These are phyloP conservation scores for Venturia aucupariae DNA, from an alignment of 2,329 filamentous ascomycete genomes.

Conservation along the genomic window DNA sequence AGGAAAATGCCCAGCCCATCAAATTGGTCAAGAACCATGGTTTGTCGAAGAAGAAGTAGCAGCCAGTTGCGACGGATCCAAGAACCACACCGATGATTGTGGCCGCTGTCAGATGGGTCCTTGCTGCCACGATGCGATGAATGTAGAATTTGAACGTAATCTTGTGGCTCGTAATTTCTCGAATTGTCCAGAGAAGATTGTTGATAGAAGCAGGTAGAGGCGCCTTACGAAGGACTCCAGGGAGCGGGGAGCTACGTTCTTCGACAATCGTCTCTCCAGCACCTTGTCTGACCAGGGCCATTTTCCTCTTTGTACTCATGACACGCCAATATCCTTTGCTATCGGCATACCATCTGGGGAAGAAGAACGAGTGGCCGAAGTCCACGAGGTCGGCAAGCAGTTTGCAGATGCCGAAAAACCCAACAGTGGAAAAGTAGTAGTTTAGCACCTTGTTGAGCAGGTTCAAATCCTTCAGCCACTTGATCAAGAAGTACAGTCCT, in stretches of 20 bases:
- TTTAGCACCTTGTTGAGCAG: constrained; percentile 76
- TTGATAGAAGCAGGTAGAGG: constrained; percentile 32
- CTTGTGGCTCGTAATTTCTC: constrained; percentile 40
- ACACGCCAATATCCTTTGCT: constrained; percentile 43
- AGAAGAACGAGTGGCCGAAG: constrained; percentile 22
- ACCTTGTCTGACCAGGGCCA: constrained; percentile 23
- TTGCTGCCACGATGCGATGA: constrained; percentile 40
- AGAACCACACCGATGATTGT: constrained; percentile 48
- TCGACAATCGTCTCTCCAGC: constrained; percentile 17
- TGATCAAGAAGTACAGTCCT: constrained; percentile 78
- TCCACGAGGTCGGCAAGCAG: constrained; percentile 63
- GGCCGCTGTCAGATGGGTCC: constrained; percentile 44
- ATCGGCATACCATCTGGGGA: constrained; percentile 43
- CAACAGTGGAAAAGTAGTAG: constrained; percentile 73
- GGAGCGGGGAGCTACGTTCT: constrained; percentile 38
- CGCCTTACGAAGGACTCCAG: constrained; percentile 39
- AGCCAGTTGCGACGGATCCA: constrained; percentile 48
- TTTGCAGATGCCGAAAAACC: constrained; percentile 65
- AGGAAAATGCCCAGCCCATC: constrained; percentile 79
- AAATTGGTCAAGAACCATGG: constrained; percentile 73
- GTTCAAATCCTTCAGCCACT: constrained; percentile 73
- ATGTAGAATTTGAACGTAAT: constrained; percentile 44
- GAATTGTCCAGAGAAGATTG: constrained; percentile 39
- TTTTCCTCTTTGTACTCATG: constrained; percentile 25
- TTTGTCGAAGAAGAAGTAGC: constrained; percentile 53